Percentiles rank a stretch among this genome's conserved stretches.
phyloP scores from a whole-genome alignment of 345 rosid genomes.

The Carallia brachiata region DNA sequence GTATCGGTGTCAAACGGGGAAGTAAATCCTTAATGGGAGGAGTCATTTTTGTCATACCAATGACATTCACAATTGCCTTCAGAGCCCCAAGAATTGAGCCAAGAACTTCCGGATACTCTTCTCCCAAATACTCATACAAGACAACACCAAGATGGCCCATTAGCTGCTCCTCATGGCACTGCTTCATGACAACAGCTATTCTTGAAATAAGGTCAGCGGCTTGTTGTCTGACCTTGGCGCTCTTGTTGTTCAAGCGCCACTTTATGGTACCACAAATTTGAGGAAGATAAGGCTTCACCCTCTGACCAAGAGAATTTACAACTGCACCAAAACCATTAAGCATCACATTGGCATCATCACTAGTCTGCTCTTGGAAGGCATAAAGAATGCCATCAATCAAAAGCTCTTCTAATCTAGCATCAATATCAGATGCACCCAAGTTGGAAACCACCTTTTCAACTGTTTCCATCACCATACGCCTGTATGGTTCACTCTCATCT shows the following conservation, averaged over 20 bases:
- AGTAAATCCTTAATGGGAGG: constrained; percentile 99
- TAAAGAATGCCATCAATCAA: constrained; percentile 97
- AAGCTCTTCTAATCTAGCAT: constrained; percentile 89
- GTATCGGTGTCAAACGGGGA: constrained; percentile 90
- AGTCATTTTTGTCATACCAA: constrained; percentile 99
- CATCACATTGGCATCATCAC: constrained; percentile 97
- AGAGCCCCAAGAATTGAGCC: constrained; percentile 97
- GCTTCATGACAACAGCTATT: constrained; percentile 97
- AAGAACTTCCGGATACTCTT: constrained; percentile 97
- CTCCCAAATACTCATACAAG: constrained; percentile 92
- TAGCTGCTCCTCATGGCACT: constrained; percentile 95
- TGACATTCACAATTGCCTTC: constrained; percentile 97
- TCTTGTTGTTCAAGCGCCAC: constrained; percentile 99
- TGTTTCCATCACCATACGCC: constrained; percentile 99
- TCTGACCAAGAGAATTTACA: constrained; percentile 91
- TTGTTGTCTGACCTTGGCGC: constrained; percentile 98
- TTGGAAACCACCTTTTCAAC: constrained; percentile 95
- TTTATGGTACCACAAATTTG: constrained; percentile 99
- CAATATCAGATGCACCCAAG: constrained; percentile 94
- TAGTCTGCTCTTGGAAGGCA: constrained; percentile 98
- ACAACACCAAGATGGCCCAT: constrained; percentile 99
- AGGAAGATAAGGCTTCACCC: constrained; percentile 99
- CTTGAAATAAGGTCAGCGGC: constrained; percentile 98
- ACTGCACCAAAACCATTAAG: constrained; percentile 98
- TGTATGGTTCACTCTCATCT: constrained; percentile 90